A percentile compares a stretch with the other conserved stretches of the same genome.
Conservation (phyloP, 306 rosid species). For the Leucaena leucocephala region DNA sequence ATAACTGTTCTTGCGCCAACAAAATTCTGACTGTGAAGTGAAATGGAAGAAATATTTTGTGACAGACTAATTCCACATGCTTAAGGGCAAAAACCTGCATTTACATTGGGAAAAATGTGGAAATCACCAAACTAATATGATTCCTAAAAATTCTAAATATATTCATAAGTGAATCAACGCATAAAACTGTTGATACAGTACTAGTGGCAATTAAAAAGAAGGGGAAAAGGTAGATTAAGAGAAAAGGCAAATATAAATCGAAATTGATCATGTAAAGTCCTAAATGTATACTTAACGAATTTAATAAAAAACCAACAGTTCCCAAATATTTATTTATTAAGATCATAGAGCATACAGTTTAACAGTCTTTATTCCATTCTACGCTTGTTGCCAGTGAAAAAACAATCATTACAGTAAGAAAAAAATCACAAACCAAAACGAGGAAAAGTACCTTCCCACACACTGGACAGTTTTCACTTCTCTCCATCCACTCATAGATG, state of each 20-base stretch:
- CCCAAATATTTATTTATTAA: background rate
- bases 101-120: background rate
- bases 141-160: background rate
- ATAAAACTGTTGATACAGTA: background rate
- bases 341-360: background rate
- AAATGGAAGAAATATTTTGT: background rate
- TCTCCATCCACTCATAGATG: conserved; percentile 99
- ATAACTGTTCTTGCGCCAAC: background rate
- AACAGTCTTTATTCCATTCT: background rate
- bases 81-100: background rate
- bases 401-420: conserved; percentile 12
- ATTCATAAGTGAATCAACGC: background rate
- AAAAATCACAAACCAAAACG: background rate
- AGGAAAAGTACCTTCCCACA: conserved; percentile 86
- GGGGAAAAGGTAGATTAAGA: background rate
- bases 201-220: background rate
- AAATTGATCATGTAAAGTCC: background rate
- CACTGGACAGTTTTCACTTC: conserved; percentile 99
- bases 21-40: background rate
- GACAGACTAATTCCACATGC: background rate
- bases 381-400: background rate
- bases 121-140: background rate
- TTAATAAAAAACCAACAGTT: too few relatives aligned
- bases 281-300: background rate
- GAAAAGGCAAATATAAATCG: background rate